Percentiles rank a stretch among this genome's conserved stretches.
phyloP scores from a whole-genome alignment of 768 basidiomycete species.

The Tulasnella sp. region DNA sequence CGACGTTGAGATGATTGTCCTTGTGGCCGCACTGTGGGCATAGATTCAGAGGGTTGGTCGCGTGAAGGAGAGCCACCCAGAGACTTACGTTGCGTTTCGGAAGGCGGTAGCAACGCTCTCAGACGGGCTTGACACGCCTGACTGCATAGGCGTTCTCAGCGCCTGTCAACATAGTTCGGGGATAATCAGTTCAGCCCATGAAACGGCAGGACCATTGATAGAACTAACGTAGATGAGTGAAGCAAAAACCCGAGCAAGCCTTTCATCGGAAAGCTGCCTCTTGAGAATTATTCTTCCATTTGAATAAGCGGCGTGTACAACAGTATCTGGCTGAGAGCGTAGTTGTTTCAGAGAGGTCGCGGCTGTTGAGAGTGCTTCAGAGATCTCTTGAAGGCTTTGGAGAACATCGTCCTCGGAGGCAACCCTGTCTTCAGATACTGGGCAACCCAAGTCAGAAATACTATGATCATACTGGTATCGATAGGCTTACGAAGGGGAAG shows the following conservation, averaged over 20 bases:
- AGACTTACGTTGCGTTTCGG: not conserved
- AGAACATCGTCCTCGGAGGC: not conserved
- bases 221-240: not conserved
- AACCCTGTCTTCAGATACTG: not conserved
- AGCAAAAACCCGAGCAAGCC: not conserved
- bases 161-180: not conserved
- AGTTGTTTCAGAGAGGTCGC: not conserved
- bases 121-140: not conserved
- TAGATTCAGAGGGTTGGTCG: not conserved
- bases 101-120: not conserved
- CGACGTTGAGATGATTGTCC: not conserved
- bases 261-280: not conserved
- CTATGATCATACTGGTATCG: not conserved
- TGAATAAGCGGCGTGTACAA: not conserved
- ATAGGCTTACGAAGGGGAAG: not conserved
- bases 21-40: not conserved
- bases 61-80: not conserved
- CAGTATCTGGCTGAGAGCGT: not conserved
- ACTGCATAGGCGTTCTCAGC: not conserved
- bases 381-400: not conserved
- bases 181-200: not conserved
- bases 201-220: not conserved
- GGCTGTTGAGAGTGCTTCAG: not conserved
- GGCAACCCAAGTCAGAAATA: not conserved
- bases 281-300: not conserved